Percentiles rank a stretch among this genome's conserved stretches.
These are phyloP conservation scores for Pythium myriotylum DNA, from an alignment of 352 stramenopile species.

Conservation along the genomic window DNA sequence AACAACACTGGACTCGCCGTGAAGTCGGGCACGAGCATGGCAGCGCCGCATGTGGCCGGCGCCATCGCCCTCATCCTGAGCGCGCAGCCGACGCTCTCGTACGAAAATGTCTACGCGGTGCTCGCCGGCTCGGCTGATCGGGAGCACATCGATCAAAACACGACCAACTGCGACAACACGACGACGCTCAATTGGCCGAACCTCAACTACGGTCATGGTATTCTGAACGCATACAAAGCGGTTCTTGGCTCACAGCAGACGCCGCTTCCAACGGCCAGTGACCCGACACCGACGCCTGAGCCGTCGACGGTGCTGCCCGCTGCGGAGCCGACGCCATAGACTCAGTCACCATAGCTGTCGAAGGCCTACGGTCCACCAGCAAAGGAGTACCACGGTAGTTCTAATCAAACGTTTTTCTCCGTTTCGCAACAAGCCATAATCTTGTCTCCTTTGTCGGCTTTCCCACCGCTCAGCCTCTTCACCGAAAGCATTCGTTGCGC, in stretches of 20 bases:
- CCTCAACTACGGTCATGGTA: slow-evolving; percentile 29
- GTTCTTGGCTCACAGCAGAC: neutral
- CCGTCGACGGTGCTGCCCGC: neutral
- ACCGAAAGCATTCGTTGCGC: neutral
- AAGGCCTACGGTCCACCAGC: no score
- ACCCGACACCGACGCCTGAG: no score
- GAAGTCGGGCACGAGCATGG: slow-evolving; percentile 33
- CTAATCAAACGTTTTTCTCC: no score
- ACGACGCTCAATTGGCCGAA: slow-evolving; percentile 23
- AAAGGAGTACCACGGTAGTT: no score
- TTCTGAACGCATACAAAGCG: slow-evolving; percentile 14
- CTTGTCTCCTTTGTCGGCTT: no score
- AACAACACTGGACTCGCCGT: slow-evolving; percentile 3
- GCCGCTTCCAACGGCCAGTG: slow-evolving; percentile 1
- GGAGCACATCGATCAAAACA: neutral
- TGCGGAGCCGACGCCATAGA: no score
- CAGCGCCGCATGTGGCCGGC: slow-evolving; percentile 29
- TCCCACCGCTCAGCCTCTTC: neutral
- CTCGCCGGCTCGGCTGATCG: slow-evolving; percentile 8
- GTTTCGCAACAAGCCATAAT: no score
- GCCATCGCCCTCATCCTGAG: slow-evolving; percentile 31
- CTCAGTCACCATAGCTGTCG: no score
- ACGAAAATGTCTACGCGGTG: slow-evolving; percentile 14
- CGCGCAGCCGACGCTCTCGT: slow-evolving; percentile 19
- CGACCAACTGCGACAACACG: slow-evolving; percentile 8